Base-by-base conservation (phyloP, 2,329 filamentous ascomycete genomes). In the Meredithiella fracta region DNA sequence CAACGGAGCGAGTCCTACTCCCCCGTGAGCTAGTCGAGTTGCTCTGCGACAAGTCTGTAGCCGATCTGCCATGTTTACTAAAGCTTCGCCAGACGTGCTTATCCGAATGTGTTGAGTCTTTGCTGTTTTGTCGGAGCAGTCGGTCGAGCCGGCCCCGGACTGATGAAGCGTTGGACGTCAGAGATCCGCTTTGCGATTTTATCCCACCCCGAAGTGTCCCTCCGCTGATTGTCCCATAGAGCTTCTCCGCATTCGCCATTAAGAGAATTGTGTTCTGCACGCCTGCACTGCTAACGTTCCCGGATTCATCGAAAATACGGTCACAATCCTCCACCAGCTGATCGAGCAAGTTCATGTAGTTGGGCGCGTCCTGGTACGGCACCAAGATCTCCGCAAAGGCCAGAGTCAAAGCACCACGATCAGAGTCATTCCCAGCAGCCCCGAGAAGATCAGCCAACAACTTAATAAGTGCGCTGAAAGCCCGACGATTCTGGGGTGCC, bases 381-480 rank as follows among this genome's bases (percentile, higher is more conserved):
- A 92, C 85, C 5, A 97, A 72, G 53, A 96, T 74, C 65, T 96
- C 89, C 0, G 89, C 83, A 70, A 97, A 96, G 1, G 88, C 86
- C 47, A 87, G 80, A 0, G 89, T 96, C 62, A 97, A 70, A 22
- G 87, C 86, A 51, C 91, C 91, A 51, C 90, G 79, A 65, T 96
- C 91, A 31, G 88, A 85, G 64, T 96, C 91, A 63, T 94, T 95
- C 53, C 83, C 83, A 61, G 89, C 95, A 2, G 87, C 89, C 61
- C 94, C 89, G 5, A 96, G 77, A 29, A 97, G 72, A 64, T 95
- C 88, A 0, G 87, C 86, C 23, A 97, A 74, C 31, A 97, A 75
- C 63, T 88, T 91, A 64, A 96, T 83, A 53, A 95, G 78, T 0
- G 85, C 80, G 38, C 85, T 84, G 61, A 96, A 86, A 0, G 90